These are phyloP conservation scores for Mollisiaceae sp. DNA, from an alignment of 2,329 filamentous ascomycete genomes.

Conservation along the genomic window DNA sequence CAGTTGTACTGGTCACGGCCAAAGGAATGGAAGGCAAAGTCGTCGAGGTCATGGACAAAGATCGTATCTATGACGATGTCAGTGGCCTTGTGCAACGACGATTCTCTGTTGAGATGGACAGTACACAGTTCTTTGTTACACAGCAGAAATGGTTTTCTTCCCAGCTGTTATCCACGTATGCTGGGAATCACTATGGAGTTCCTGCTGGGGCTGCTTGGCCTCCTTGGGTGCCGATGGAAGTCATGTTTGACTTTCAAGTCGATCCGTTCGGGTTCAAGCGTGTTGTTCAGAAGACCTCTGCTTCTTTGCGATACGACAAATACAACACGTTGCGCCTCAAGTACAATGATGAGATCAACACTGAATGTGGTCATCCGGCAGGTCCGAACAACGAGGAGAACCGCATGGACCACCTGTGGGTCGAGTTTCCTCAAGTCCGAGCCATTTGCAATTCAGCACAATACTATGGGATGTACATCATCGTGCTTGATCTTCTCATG, in stretches of 20 bases:
- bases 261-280: conserved; percentile 98
- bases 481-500: conserved; percentile 91
- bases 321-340: conserved; percentile 97
- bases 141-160: conserved; percentile 89
- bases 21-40: conserved; percentile 99
- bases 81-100: conserved; percentile 94
- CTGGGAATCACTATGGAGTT: conserved; percentile 90
- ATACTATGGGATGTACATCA: conserved; percentile 98
- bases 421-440: conserved; percentile 92
- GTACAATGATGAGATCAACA: conserved; percentile 87
- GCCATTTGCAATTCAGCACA: conserved; percentile 97
- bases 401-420: conserved; percentile 94
- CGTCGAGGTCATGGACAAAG: conserved; percentile 97
- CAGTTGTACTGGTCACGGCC: conserved; percentile 93
- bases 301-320: conserved; percentile 93
- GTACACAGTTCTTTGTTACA: conserved; percentile 96
- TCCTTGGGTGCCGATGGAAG: conserved; percentile 96
- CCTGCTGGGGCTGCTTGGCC: conserved; percentile 88
- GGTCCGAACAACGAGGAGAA: conserved; percentile 67
- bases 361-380: conserved; percentile 58
- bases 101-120: conserved; percentile 95
- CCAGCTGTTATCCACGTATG: conserved; percentile 88
- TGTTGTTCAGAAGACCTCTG: conserved; percentile 95
- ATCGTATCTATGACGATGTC: conserved; percentile 87
- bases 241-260: conserved; percentile 94